These are phyloP conservation scores for Aspergillus sp. DNA, from an alignment of 2,329 filamentous ascomycete species.

Conservation along the genomic window DNA sequence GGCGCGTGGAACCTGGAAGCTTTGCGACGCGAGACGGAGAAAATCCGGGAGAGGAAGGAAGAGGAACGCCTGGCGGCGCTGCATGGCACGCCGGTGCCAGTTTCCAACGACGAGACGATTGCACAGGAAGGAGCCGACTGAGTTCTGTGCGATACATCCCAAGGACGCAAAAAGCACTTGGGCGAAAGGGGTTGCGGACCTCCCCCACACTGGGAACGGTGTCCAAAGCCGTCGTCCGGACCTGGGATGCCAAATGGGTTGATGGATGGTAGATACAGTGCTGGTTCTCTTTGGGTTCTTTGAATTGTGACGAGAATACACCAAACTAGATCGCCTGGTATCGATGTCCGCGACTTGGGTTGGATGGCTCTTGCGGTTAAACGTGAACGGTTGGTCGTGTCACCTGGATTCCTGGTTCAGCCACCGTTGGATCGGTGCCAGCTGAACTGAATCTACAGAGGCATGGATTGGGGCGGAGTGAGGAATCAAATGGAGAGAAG, in stretches of 20 bases:
- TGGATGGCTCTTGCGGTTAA: slow-evolving; percentile 26
- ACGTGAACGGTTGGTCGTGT: slow-evolving; percentile 22
- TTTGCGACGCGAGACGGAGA: slow-evolving; percentile 81
- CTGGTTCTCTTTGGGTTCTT: slow-evolving; percentile 17
- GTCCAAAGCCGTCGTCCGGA: slow-evolving; percentile 21
- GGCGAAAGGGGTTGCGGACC: slow-evolving; percentile 29
- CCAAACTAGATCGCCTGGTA: slow-evolving; percentile 17
- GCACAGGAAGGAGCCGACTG: slow-evolving; percentile 32
- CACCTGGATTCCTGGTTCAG: slow-evolving; percentile 17
- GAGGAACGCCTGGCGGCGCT: slow-evolving; percentile 62
- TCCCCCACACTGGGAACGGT: slow-evolving; percentile 24
- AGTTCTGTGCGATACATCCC: slow-evolving; percentile 18
- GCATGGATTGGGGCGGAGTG: slow-evolving; percentile 17
- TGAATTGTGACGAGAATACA: slow-evolving; percentile 3
- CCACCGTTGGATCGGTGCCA: slow-evolving; percentile 8
- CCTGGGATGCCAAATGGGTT: slow-evolving; percentile 26
- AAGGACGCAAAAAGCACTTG: slow-evolving; percentile 29
- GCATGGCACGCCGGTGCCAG: slow-evolving; percentile 29
- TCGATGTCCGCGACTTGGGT: slow-evolving; percentile 25
- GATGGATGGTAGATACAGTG: slow-evolving; percentile 30
- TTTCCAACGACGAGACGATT: slow-evolving; percentile 20
- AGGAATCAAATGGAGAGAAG: slow-evolving; percentile 19
- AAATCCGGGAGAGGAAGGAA: slow-evolving; percentile 71
- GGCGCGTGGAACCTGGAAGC: slow-evolving; percentile 75
- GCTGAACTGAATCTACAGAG: slow-evolving; percentile 9